Evolutionary conservation across 257 asterid genomes (phyloP).

Genomic region (Gentiana dahurica): DNA sequence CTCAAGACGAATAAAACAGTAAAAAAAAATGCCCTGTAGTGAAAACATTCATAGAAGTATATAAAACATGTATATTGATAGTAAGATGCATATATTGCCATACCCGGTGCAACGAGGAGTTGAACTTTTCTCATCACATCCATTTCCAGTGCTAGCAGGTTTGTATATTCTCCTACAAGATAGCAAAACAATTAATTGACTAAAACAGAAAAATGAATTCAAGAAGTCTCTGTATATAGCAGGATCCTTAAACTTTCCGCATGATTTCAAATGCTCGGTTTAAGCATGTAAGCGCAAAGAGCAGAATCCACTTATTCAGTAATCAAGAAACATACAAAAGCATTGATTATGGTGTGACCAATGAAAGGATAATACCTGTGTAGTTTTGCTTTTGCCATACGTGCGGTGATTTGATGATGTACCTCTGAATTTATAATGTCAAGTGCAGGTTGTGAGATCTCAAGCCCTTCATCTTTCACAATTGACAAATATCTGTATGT

Average conservation of each 20-base stretch:
- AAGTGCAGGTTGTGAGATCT: constrained; percentile 91
- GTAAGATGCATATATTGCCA: background rate
- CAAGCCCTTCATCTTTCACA: constrained; percentile 61
- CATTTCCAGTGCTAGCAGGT: constrained; percentile 38
- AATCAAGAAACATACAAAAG: too few species aligned
- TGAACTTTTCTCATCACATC: constrained; percentile 45
- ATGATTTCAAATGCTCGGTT: too few species aligned
- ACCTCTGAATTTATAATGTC: constrained; percentile 55
- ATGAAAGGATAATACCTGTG: constrained; percentile 42
- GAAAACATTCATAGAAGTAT: background rate
- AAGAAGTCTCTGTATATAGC: too few species aligned
- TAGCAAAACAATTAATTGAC: background rate
- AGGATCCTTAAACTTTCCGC: too few species aligned
- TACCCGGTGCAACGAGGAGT: constrained; percentile 98
- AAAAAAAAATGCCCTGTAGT: background rate
- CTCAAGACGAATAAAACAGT: background rate
- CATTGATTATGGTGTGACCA: background rate
- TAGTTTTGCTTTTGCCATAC: constrained; percentile 40
- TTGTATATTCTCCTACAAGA: constrained; percentile 56
- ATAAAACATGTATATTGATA: background rate
- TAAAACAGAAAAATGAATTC: background rate
- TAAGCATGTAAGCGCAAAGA: too few species aligned
- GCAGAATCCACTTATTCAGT: too few species aligned
- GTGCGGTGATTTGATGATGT: constrained; percentile 85
- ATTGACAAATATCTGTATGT: constrained; percentile 52